Conservation (phyloP, 2,329 filamentous ascomycete species). For the Claviceps spartinae region DNA sequence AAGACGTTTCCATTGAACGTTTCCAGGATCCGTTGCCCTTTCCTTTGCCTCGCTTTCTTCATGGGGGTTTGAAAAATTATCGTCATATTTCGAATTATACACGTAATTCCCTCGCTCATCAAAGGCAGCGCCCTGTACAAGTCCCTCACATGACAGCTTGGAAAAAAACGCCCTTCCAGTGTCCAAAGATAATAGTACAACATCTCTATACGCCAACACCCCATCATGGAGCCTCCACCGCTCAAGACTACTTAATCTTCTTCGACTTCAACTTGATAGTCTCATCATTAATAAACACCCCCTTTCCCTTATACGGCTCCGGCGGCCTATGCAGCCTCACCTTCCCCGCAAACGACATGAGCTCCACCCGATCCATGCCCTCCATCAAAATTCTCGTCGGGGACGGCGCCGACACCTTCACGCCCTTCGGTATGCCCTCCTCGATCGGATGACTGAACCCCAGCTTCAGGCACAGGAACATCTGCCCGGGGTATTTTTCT, state of each 20-base stretch:
- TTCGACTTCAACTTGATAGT: slow-evolving; percentile 97
- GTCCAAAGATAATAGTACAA: neutral
- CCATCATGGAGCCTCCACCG: neutral
- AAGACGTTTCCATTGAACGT: no score
- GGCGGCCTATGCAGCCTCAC: slow-evolving; percentile 82
- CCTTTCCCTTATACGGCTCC: slow-evolving; percentile 98
- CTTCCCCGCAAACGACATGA: slow-evolving; percentile 82
- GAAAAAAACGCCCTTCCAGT: neutral
- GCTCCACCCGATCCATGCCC: slow-evolving; percentile 69
- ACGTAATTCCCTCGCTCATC: no score
- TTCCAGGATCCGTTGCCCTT: no score
- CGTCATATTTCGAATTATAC: no score
- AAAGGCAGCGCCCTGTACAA: no score
- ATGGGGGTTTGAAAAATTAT: no score
- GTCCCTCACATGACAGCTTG: no score
- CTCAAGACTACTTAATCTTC: slow-evolving; percentile 67
- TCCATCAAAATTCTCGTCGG: slow-evolving; percentile 86
- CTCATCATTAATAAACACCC: slow-evolving; percentile 95
- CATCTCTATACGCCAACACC: neutral
- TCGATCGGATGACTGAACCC: slow-evolving; percentile 95
- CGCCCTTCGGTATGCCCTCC: slow-evolving; percentile 65
- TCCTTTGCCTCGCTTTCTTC: no score
- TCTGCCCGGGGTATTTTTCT: slow-evolving; percentile 66
- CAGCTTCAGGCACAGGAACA: slow-evolving; percentile 86
- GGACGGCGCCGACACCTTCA: slow-evolving; percentile 77